Evolutionary conservation across 805 yeast species (phyloP).

Genomic region (Groenewaldozyma tartarivorans): DNA sequence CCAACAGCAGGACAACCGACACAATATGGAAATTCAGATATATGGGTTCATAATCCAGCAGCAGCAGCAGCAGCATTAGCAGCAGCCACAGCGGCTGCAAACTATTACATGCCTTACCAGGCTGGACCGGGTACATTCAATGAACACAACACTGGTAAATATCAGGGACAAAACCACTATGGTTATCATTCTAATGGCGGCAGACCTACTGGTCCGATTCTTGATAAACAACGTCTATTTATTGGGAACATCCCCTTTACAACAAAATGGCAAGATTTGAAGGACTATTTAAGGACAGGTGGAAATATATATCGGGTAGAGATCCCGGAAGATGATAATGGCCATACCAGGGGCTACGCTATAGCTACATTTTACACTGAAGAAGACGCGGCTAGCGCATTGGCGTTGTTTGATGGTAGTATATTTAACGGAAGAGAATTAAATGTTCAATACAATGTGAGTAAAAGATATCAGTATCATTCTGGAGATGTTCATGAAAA

Average conservation of each 20-base stretch:
- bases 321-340: conserved; percentile 30
- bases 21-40: background rate
- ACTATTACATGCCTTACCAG: background rate
- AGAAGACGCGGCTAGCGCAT: conserved; percentile 40
- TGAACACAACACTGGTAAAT: background rate
- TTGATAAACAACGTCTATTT: conserved; percentile 24
- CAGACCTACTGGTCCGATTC: background rate
- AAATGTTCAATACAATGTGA: conserved; percentile 52
- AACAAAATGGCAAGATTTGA: conserved; percentile 25
- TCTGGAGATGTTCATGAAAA: background rate
- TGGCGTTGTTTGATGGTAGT: conserved; percentile 40
- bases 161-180: background rate
- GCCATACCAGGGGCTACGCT: conserved; percentile 52
- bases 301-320: conserved; percentile 28
- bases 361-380: conserved; percentile 43
- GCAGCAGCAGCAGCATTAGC: background rate
- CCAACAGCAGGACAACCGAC: background rate
- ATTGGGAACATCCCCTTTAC: conserved; percentile 28
- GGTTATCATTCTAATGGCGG: background rate
- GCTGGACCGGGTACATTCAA: background rate
- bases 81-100: background rate
- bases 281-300: conserved; percentile 20
- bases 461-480: conserved; percentile 21
- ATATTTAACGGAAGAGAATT: conserved; percentile 51
- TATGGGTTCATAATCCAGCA: background rate